phyloP scores from a whole-genome alignment of 176 grass and related monocot species.

The Oryza meyeriana region DNA sequence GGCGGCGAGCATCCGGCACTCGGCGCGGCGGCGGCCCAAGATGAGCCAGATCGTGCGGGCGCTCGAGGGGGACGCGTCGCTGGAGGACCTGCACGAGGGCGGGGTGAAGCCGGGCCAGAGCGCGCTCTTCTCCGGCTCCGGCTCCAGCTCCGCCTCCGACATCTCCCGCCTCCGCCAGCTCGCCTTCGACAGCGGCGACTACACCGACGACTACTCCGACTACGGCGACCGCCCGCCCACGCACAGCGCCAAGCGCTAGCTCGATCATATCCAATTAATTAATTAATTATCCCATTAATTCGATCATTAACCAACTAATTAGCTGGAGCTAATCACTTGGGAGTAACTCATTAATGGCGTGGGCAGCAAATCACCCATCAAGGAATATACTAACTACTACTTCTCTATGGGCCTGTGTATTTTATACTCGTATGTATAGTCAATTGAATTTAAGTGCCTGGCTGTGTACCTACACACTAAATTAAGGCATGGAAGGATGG shows the following conservation, averaged over 20 bases:
- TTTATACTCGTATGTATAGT: too few relatives aligned
- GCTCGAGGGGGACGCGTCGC: conserved; percentile 40
- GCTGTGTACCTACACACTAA: too few relatives aligned
- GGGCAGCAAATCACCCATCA: too few relatives aligned
- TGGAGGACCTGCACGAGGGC: conserved; percentile 32
- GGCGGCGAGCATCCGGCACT: conserved; percentile 47
- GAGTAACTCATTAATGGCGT: too few relatives aligned
- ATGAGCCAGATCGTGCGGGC: conserved; percentile 65
- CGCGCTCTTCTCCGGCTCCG: conserved; percentile 23
- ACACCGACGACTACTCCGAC: not conserved
- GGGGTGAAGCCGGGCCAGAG: conserved; percentile 30
- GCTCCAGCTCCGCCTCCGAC: not conserved
- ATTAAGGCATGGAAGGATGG: too few relatives aligned
- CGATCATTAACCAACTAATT: too few relatives aligned
- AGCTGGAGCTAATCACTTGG: too few relatives aligned
- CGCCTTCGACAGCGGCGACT: conserved; percentile 28
- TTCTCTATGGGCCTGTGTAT: too few relatives aligned
- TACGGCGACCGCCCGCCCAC: conserved; percentile 1
- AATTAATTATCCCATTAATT: too few relatives aligned
- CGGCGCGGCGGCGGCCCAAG: conserved; percentile 36
- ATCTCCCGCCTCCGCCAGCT: conserved; percentile 23
- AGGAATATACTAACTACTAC: too few relatives aligned
- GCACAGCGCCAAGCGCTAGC: not conserved
- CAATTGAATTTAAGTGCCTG: too few relatives aligned
- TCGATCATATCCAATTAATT: too few relatives aligned